Evolutionary conservation across 768 basidiomycete genomes (phyloP).

Genomic region (Agaricus sinodeliciosus): DNA sequence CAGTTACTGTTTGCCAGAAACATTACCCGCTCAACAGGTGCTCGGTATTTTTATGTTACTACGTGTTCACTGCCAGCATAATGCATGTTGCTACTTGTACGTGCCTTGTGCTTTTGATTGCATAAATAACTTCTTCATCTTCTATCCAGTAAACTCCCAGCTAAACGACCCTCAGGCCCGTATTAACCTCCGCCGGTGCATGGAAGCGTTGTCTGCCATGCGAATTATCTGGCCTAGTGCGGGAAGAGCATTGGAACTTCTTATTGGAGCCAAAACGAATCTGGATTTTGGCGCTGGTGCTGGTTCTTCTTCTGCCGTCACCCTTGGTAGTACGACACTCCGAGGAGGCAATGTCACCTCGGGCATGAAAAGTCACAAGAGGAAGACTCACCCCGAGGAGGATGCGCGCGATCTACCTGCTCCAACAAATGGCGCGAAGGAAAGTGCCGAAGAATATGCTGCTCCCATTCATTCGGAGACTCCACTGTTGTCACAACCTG

Average conservation of each 20-base stretch:
- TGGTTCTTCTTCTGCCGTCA: slow-evolving; percentile 14
- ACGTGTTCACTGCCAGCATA: slow-evolving; percentile 72
- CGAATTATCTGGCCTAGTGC: slow-evolving; percentile 72
- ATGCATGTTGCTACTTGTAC: slow-evolving; percentile 72
- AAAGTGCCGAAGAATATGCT: slow-evolving; percentile 5
- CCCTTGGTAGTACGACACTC: background rate
- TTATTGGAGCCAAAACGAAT: slow-evolving; percentile 54
- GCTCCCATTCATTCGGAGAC: slow-evolving; percentile 3
- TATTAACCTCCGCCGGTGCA: slow-evolving; percentile 57
- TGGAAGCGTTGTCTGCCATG: slow-evolving; percentile 61
- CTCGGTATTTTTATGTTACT: slow-evolving; percentile 70
- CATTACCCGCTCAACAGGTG: slow-evolving; percentile 54
- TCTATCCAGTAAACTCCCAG: slow-evolving; percentile 47
- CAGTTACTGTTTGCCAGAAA: slow-evolving; percentile 56
- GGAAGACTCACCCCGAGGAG: slow-evolving; percentile 38
- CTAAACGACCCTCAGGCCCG: slow-evolving; percentile 66
- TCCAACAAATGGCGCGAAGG: slow-evolving; percentile 4
- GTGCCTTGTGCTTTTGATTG: slow-evolving; percentile 21
- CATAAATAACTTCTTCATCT: background rate
- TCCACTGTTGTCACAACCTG: slow-evolving; percentile 1
- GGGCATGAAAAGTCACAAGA: slow-evolving; percentile 42
- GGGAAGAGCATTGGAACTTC: slow-evolving; percentile 63
- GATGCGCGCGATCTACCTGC: background rate
- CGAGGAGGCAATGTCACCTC: slow-evolving; percentile 4
- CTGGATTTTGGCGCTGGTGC: slow-evolving; percentile 16